Base-by-base conservation (phyloP, 352 stramenopile species). In the Phytopythium chamaehyphon region DNA sequence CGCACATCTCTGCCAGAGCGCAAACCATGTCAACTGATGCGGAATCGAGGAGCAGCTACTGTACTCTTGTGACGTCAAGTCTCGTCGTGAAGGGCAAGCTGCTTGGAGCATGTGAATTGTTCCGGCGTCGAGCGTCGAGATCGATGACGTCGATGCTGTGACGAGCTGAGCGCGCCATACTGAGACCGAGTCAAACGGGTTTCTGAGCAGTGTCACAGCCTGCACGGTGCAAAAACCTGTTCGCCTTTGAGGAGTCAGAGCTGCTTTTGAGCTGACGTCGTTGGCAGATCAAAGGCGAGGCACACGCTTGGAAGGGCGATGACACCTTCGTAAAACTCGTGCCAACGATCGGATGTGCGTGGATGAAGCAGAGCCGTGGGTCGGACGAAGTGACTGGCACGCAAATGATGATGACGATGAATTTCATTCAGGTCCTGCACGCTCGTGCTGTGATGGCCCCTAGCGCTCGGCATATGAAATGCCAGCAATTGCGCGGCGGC, bases 401-500 rank as follows among this genome's bases (percentile, higher is more conserved):
- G 23, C 15, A 21, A 22, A 18, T 16, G 10, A 24, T 31, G 21
- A 24, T 31, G 21, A 8, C n/a, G 40, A 7, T 26, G n/a, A 6
- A 9, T 46, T 46, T 23, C 26, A 23, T 47, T 36, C 42, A 36
- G 1, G 14, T 36, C 31, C 42, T 15, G 16, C n/a, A 22, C 19
- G 6, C 22, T 18, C n/a, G 5, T 4, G 22, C 8, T 8, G 6
- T 31, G 40, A 18, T 12, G 21, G 39, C 6, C 24, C 11, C 19
- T 42, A 53, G 21, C 47, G 47, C 47, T 35, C 40, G 28, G 51
- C 44, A 40, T 83, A 86, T 23, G 40, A 37, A 49, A 86, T 73
- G 15, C 74, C 77, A 26, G 59, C 40, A 37, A 86, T 69, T 18
- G 65, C 62, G 22, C 57, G 54, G 52, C 76, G 69, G 51, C 83